Conservation (phyloP, 495 filamentous ascomycete genomes). For the Penicillium manginii region DNA sequence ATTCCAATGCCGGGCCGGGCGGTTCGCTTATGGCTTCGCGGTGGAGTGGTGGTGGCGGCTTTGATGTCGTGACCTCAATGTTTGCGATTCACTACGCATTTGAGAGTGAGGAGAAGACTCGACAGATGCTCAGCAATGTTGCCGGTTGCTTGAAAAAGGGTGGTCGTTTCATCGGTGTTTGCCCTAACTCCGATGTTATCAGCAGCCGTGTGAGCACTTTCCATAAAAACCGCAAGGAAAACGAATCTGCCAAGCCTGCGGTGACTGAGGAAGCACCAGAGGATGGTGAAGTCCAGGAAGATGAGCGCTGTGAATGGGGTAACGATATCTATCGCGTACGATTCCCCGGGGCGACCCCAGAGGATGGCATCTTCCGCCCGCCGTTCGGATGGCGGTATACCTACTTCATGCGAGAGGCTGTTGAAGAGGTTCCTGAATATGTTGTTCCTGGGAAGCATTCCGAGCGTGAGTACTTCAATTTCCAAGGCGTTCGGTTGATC, state of each 20-base stretch:
- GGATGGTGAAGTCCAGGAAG: conserved; percentile 57
- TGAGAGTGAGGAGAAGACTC: conserved; percentile 84
- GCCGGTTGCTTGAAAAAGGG: conserved; percentile 88
- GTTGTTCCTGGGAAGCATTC: conserved; percentile 99
- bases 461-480: conserved; percentile 59
- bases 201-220: conserved; percentile 64
- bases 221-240: conserved; percentile 62
- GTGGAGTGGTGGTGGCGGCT: conserved; percentile 69
- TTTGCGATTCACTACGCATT: conserved; percentile 99
- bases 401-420: conserved; percentile 93
- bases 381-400: conserved; percentile 98
- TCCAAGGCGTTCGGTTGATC: too few relatives aligned
- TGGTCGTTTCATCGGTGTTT: conserved; percentile 88
- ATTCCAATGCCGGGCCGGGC: conserved; percentile 65
- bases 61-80: conserved; percentile 98
- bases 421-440: conserved; percentile 95
- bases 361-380: conserved; percentile 81
- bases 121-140: conserved; percentile 92
- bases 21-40: conserved; percentile 56
- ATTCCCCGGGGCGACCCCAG: conserved; percentile 78
- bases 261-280: conserved; percentile 37
- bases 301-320: conserved; percentile 73
- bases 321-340: conserved; percentile 88
- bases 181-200: conserved; percentile 91
- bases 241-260: conserved; percentile 34